Evolutionary conservation across 129 eudicot species (phyloP).

Genomic region (Cynara cardunculus): DNA sequence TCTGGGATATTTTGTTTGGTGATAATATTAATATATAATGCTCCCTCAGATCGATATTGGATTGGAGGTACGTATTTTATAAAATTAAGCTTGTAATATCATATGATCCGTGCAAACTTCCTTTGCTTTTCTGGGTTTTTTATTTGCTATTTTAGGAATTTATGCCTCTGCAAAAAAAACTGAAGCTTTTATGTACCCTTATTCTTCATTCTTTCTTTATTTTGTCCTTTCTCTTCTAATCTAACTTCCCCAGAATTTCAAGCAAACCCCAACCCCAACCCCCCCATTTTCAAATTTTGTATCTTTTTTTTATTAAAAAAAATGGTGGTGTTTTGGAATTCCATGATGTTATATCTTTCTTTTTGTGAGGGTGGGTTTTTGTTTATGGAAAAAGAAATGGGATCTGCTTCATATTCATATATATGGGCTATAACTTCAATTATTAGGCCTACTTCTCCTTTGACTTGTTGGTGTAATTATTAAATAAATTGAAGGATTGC

Average conservation of each 20-base stretch:
- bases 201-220: slow-evolving; percentile 15
- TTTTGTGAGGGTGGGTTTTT: too few species aligned
- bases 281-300: too few species aligned
- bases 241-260: slow-evolving; percentile 30
- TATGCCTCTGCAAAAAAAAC: slow-evolving; percentile 39
- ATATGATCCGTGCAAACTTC: neutral
- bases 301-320: too few species aligned
- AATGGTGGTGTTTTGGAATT: too few species aligned
- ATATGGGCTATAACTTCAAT: too few species aligned
- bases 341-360: too few species aligned
- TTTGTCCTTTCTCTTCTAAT: slow-evolving; percentile 40
- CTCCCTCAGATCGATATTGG: slow-evolving; percentile 40
- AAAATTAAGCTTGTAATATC: neutral
- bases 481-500: slow-evolving; percentile 41
- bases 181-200: slow-evolving; percentile 27
- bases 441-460: too few species aligned
- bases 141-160: slow-evolving; percentile 19
- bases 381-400: too few species aligned
- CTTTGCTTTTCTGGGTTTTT: neutral
- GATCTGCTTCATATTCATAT: too few species aligned
- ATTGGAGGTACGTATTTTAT: slow-evolving; percentile 45
- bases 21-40: slow-evolving; percentile 33
- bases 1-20: too few species aligned
- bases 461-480: too few species aligned
- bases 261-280: slow-evolving; percentile 34